Evolutionary conservation across 805 yeast genomes (phyloP), one percentile per base, ranked within the genome.

Genomic region (Ogataea saltuana): DNA sequence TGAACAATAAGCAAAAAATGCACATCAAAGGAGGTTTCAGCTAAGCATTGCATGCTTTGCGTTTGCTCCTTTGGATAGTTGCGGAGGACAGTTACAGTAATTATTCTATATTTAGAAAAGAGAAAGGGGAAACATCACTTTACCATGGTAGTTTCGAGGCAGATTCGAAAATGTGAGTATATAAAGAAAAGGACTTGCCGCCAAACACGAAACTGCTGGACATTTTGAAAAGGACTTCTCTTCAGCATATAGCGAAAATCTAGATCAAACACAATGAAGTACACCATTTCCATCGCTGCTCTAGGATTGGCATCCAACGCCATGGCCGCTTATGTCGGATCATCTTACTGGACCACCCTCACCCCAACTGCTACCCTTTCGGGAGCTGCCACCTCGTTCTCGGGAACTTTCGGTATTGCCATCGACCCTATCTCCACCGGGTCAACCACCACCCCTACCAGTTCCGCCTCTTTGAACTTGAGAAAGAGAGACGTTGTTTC

Each of bases 321-420:
- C 26, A 45, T 70, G 39, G 80, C 81, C 44, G 85, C 85, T 45
- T 71, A 71, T 53, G 74, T 78, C 49, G 82, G 82, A 51, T 60
- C 78, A 44, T 79, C 75, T 40, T 75, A 78, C 53, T 82, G 83
- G 83, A 63, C 83, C 47, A 79, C 86, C 42, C 71, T 83, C 64
- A 81, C 87, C 25, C 88, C 90, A 49, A 35, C 67, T 34, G 75
- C 74, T 32, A 61, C 74, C 39, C 74, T 74, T 49, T 45, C 74
- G 6, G 78, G 78, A 58, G 61, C 51, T 46, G 51, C 70, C 38
- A 80, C 87, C 41, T 78, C 76, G 50, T 81, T 78, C 42, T 71
- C 46, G 76, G 31, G 63, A 68, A 37, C 50, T 18, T 46, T 46
- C 23, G 50, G 50, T 46, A 46, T 46, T 33, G 50, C 50, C 41